Conservation (phyloP, 1,139 yeast species). For the Kodamaea anthophila region DNA sequence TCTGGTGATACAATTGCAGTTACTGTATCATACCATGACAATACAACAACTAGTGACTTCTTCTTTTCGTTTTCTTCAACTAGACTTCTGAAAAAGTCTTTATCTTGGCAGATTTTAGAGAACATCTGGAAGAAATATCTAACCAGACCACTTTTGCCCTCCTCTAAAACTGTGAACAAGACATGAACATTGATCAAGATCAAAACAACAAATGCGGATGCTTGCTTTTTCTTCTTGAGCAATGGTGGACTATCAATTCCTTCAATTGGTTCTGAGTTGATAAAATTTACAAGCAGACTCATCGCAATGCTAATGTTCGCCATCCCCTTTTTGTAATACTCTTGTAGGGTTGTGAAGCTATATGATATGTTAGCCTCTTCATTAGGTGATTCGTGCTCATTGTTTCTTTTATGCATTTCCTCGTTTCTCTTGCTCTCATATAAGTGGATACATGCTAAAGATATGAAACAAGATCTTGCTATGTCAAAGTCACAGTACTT, state of each 20-base stretch:
- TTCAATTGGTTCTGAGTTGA: conserved; percentile 14
- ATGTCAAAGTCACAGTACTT: conserved; percentile 50
- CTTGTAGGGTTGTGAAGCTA: conserved; percentile 11
- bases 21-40: conserved; percentile 54
- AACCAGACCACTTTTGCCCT: conserved; percentile 45
- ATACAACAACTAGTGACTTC: conserved; percentile 40
- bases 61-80: conserved; percentile 38
- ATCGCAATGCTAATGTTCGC: conserved; percentile 47
- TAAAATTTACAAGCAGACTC: conserved; percentile 40
- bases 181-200: conserved; percentile 47
- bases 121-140: conserved; percentile 44
- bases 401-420: no score
- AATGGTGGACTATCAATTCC: conserved; percentile 11
- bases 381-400: neutral
- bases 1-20: conserved; percentile 51
- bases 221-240: conserved; percentile 24
- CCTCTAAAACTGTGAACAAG: conserved; percentile 44
- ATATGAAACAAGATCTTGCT: conserved; percentile 49
- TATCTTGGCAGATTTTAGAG: conserved; percentile 40
- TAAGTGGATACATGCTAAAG: conserved; percentile 47
- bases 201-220: conserved; percentile 45
- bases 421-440: conserved; percentile 39
- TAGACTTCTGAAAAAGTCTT: conserved; percentile 15
- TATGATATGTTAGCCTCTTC: conserved; percentile 1
- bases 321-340: conserved; percentile 44